Conservation (phyloP, 192 early-diverging fungal genomes). For the Rhizophagus prolifer region DNA sequence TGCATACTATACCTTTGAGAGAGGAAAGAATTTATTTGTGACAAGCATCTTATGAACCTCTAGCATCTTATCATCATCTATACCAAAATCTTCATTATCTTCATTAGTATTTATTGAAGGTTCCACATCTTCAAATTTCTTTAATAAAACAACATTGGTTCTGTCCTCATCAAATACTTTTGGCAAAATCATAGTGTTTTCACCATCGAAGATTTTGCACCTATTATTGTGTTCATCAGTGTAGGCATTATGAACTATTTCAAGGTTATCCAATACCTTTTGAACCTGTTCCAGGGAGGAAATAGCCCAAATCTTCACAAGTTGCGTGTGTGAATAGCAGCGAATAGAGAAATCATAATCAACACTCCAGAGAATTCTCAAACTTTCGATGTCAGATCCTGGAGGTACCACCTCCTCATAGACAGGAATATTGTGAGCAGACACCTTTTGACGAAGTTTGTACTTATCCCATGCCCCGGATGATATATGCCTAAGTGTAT, state of each 20-base stretch:
- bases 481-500: not conserved
- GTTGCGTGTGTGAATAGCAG: not conserved
- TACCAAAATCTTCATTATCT: not conserved
- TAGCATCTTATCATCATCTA: not conserved
- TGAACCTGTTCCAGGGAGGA: not conserved
- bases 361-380: constrained; percentile 18
- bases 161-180: not conserved
- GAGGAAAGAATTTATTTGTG: constrained; percentile 20
- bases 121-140: not conserved
- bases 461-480: not conserved
- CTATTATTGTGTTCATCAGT: not conserved
- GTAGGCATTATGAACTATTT: not conserved
- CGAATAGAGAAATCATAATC: constrained; percentile 21
- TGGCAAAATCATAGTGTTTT: not conserved
- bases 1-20: constrained; percentile 5
- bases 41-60: constrained; percentile 21
- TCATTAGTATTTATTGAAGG: too few species aligned
- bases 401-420: not conserved
- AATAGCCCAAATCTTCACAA: constrained; percentile 16
- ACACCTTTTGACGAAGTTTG: not conserved
- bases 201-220: not conserved
- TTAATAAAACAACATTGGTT: not conserved
- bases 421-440: not conserved
- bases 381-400: not conserved
- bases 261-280: not conserved